These are phyloP conservation scores for Penicillium taxi DNA, from an alignment of 495 filamentous ascomycete species.

Conservation along the genomic window DNA sequence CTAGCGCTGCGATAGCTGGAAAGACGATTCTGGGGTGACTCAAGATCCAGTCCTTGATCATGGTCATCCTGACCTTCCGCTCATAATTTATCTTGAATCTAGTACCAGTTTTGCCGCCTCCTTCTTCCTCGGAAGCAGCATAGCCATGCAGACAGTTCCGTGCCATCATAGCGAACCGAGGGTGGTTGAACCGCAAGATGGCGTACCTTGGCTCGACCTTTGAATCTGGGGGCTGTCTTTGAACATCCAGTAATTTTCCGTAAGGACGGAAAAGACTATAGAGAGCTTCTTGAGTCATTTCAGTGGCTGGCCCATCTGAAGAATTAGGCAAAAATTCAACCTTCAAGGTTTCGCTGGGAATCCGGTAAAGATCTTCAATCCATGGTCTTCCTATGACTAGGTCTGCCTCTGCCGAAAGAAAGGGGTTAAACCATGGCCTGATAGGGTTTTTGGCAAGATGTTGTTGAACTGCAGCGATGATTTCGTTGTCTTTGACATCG, in stretches of 20 bases:
- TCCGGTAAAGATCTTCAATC: constrained; percentile 85
- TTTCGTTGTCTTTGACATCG: constrained; percentile 43
- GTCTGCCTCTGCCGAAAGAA: constrained; percentile 57
- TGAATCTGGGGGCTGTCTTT: constrained; percentile 68
- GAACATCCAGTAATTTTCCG: constrained; percentile 79
- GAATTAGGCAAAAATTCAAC: constrained; percentile 75
- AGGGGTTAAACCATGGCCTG: constrained; percentile 83
- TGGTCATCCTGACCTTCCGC: constrained; percentile 62
- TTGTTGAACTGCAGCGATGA: constrained; percentile 47
- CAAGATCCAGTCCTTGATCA: constrained; percentile 82
- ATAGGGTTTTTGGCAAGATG: constrained; percentile 63
- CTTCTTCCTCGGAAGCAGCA: constrained; percentile 51
- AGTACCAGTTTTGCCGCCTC: constrained; percentile 68
- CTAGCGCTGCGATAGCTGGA: constrained; percentile 65
- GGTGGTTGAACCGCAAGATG: constrained; percentile 60
- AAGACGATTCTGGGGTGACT: constrained; percentile 85
- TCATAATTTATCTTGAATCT: constrained; percentile 75
- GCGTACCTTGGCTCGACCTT: constrained; percentile 76
- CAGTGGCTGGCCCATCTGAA: constrained; percentile 55
- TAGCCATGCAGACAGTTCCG: constrained; percentile 91
- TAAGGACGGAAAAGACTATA: constrained; percentile 86
- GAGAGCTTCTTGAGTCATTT: constrained; percentile 78
- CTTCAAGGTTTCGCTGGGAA: constrained; percentile 63
- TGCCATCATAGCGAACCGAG: constrained; percentile 72
- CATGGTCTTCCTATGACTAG: constrained; percentile 80